Evolutionary conservation across 805 yeast genomes (phyloP), one percentile per base, ranked within the genome.

Genomic region (Candida orba): DNA sequence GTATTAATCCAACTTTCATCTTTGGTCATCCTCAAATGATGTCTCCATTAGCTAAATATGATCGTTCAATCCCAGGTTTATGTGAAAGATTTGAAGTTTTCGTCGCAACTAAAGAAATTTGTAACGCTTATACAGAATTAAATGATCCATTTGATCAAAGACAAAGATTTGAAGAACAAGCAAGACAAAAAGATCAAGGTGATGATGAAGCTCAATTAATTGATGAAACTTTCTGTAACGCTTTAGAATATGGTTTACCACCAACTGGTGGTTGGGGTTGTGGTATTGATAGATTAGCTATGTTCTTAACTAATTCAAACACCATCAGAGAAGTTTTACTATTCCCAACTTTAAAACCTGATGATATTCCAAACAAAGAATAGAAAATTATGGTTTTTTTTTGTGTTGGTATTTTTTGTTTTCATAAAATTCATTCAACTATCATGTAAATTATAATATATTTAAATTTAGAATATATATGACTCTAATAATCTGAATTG

Each of bases 181-280:
- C 99, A 39, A 82, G 86, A 70, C 99, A 93, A 76, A 91, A 91
- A 75, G 98, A 74, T 54, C 96, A 88, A 70, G 99, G 99, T 75
- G 99, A 91, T 64, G 99, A 91, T 63, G 99, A 93, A 73, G 99
- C 96, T 50, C 98, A 91, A 75, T 64, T 89, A 67, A 77, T 93
- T 52, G 99, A 91, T 67, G 99, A 91, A 73, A 84, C 86, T 52
- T 91, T 91, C 90, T 84, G 95, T 75, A 86, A 90, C 59, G 97
- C 99, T 54, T 78, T 91, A 61, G 99, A 91, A 73, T 91, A 88
- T 68, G 99, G 98, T 69, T 78, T 91, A 61, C 99, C 99, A 48
- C 99, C 99, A 60, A 93, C 98, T 57, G 98, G 95, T 67, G 99
- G 99, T 57, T 91, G 98, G 98, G 99, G 99, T 58, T 84, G 95